These are phyloP conservation scores for Erigeron philadelphicus DNA, from an alignment of 140 eudicot species.

Conservation along the genomic window DNA sequence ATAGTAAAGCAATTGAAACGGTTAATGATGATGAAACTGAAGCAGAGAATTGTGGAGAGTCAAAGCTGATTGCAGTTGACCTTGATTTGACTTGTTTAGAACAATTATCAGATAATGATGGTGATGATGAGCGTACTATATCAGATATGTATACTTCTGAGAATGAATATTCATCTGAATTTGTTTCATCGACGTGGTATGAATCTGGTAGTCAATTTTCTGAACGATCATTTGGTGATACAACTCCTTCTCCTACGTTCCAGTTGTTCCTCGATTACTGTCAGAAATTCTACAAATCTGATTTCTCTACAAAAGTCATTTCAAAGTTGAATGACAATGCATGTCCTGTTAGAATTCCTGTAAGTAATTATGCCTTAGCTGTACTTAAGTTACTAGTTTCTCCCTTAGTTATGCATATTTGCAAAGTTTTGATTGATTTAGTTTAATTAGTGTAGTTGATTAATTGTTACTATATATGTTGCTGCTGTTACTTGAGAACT, in stretches of 20 bases:
- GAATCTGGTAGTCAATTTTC: conserved; percentile 91
- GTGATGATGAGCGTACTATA: conserved; percentile 23
- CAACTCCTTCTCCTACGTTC: conserved; percentile 61
- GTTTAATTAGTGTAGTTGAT: neutral
- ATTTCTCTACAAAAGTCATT: conserved; percentile 24
- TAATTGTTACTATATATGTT: neutral
- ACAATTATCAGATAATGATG: conserved; percentile 42
- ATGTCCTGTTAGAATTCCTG: conserved; percentile 29
- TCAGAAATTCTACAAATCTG: conserved; percentile 49
- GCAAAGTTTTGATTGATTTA: neutral
- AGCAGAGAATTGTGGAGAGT: conserved; percentile 38
- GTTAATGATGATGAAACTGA: conserved; percentile 21
- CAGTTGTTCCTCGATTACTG: conserved; percentile 48
- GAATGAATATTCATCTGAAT: conserved; percentile 47
- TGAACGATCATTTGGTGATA: conserved; percentile 54
- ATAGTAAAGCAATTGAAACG: conserved; percentile 3
- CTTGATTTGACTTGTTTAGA: conserved; percentile 70
- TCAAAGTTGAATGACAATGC: neutral
- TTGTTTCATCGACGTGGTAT: conserved; percentile 49
- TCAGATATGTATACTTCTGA: conserved; percentile 20
- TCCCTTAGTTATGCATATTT: neutral
- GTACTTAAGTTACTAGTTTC: conserved; percentile 6
- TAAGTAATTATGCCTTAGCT: conserved; percentile 34
- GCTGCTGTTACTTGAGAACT: too few species aligned
- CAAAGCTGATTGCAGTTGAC: conserved; percentile 32